Base-by-base conservation (phyloP, 2,329 filamentous ascomycete genomes). In the Xylariales sp. region DNA sequence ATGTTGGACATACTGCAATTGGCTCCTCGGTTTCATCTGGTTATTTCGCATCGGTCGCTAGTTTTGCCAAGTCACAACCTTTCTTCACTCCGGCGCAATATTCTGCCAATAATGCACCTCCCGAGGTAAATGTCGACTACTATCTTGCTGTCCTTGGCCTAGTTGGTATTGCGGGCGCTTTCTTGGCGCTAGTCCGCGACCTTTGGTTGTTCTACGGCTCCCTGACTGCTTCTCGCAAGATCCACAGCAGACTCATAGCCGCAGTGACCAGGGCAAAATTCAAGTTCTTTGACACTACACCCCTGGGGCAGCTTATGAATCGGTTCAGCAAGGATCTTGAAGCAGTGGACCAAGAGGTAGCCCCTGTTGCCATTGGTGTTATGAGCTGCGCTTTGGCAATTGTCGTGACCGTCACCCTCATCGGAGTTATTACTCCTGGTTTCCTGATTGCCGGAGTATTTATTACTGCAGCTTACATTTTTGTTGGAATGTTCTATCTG, bases 271-370 rank as follows among this genome's bases (percentile, higher is more conserved):
- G 90, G 49, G 93, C 93, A 20, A 91, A 89, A 58, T 97, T 98
- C 72, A 89, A 87, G 57, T 98, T 98, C 67, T 98, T 98, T 55
- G 93, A 98, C 55, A 85, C 91, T 2, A 98, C 93, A 1, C 93
- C 93, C 3, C 76, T 97, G 1, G 93, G 93, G 11, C 91, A 96
- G 62, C 74, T 98, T 53, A 97, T 97, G 83, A 98, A 98, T 63
- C 81, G 93, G 15, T 98, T 98, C 66, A 97, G 91, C 59, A 97
- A 97, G 63, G 93, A 98, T 59, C 78, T 98, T 12, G 90, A 98
- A 60, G 82, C 89, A 10, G 76, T 98, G 15, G 93, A 98, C 50
- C 93, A 98, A 59, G 93, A 98, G 60, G 87, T 98, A 41, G 90
- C 93, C 1, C 88, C 90, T 3, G 82, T 94, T 28, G 91, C 93